These are phyloP conservation scores for Nannizziopsis arthrosporioides DNA, from an alignment of 2,329 filamentous ascomycete genomes.

Conservation along the genomic window DNA sequence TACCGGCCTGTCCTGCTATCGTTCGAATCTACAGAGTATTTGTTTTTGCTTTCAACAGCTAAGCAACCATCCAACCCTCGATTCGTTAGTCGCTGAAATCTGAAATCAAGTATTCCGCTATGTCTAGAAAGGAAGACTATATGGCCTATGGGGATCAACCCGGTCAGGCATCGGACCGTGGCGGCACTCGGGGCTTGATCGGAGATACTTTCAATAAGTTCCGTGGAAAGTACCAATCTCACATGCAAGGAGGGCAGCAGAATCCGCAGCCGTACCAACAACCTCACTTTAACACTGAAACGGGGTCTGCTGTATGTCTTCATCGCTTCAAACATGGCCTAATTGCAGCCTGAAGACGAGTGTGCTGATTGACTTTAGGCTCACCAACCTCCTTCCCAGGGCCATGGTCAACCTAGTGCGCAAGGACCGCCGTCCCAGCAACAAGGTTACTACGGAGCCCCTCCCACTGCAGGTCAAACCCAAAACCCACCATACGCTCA, in stretches of 20 bases:
- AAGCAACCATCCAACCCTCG: too few species aligned
- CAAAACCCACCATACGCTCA: constrained; percentile 22
- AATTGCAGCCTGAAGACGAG: background rate
- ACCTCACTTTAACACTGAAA: constrained; percentile 17
- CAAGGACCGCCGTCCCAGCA: constrained; percentile 6
- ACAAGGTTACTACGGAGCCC: constrained; percentile 16
- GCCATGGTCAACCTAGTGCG: constrained; percentile 11
- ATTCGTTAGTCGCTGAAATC: too few species aligned
- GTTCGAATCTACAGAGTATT: too few species aligned
- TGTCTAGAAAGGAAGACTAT: constrained; percentile 39
- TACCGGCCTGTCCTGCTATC: too few species aligned
- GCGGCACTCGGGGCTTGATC: constrained; percentile 40
- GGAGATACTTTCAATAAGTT: constrained; percentile 42
- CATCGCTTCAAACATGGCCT: background rate
- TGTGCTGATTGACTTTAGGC: constrained; percentile 13
- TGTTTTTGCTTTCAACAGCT: too few species aligned
- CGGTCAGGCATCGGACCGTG: constrained; percentile 23
- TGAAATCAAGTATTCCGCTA: constrained; percentile 12
- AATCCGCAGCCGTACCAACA: constrained; percentile 15
- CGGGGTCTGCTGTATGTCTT: constrained; percentile 8
- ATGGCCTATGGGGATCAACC: constrained; percentile 46
- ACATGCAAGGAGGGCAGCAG: constrained; percentile 8
- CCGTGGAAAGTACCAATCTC: constrained; percentile 27
- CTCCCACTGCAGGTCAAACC: constrained; percentile 20
- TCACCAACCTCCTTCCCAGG: constrained; percentile 11